Conservation (phyloP, 805 yeast species). For the Millerozyma miso region DNA sequence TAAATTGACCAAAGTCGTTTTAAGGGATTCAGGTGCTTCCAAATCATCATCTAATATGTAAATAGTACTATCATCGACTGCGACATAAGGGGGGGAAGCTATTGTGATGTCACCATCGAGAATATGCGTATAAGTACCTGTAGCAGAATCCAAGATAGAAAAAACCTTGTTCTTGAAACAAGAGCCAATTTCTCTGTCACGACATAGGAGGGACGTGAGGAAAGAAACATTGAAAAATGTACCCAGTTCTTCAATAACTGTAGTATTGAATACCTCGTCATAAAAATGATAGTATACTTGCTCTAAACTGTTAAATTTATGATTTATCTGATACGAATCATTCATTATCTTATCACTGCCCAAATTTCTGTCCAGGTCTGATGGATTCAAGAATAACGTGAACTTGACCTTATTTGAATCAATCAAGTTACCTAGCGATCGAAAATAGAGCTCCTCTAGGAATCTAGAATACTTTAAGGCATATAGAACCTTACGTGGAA, state of each 20-base stretch:
- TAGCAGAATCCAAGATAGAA: slow-evolving; percentile 13
- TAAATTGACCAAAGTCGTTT: slow-evolving; percentile 54
- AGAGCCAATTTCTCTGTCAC: slow-evolving; percentile 54
- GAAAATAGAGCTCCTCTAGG: slow-evolving; percentile 65
- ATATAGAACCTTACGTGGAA: slow-evolving; percentile 32
- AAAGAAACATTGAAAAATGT: slow-evolving; percentile 26
- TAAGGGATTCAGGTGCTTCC: slow-evolving; percentile 58
- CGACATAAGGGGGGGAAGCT: slow-evolving; percentile 35
- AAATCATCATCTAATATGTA: slow-evolving; percentile 60
- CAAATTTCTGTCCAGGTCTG: slow-evolving; percentile 1
- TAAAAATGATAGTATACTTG: slow-evolving; percentile 60
- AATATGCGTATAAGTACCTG: slow-evolving; percentile 8
- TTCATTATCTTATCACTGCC: slow-evolving; percentile 30
- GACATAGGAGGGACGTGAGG: slow-evolving; percentile 51
- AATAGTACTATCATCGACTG: slow-evolving; percentile 61
- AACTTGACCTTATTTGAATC: slow-evolving; percentile 49
- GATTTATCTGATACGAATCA: slow-evolving; percentile 11
- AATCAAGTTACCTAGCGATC: slow-evolving; percentile 52
- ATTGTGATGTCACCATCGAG: slow-evolving; percentile 59
- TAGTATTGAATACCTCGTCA: slow-evolving; percentile 37
- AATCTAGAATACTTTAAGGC: slow-evolving; percentile 52
- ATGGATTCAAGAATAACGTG: slow-evolving; percentile 55
- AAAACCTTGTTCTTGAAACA: slow-evolving; percentile 45
- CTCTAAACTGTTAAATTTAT: slow-evolving; percentile 30
- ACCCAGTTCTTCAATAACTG: slow-evolving; percentile 1